Evolutionary conservation across 2,329 filamentous ascomycete genomes (phyloP), one percentile per base, ranked within the genome.

Genomic region (Botryotinia convoluta): DNA sequence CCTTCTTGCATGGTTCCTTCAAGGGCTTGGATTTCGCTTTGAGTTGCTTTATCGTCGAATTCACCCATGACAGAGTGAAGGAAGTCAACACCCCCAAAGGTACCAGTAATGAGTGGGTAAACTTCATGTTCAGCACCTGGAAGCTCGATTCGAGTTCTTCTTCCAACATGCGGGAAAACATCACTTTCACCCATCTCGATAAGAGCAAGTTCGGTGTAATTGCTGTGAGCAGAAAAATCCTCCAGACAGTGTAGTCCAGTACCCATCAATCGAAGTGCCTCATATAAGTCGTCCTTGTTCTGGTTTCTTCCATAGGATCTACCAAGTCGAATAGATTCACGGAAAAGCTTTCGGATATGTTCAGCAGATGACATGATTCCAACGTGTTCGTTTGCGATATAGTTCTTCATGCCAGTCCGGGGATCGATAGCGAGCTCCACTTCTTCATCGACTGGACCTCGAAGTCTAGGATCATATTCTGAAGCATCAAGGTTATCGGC

Each of bases 1-100:
- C 89, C 88, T 71, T 89, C 86, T 80, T 91, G 82, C 65, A 98
- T 91, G 29, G 93, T 92, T n/a, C 91, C 92, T 82, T 98, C 93
- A 18, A 98, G 90, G 79, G 94, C 91, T 80, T 97, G 89, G 72
- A 98, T 90, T 81, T 98, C 95, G 75, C 93, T 96, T 81, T 98
- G 95, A 44, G 92, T 95, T 74, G 95, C 86, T 84, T 97, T 97
- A 83, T 98, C 95, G 57, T 92, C 92, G 69, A 97, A 89, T 84
- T 91, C 89, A 74, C 89, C 89, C 63, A 88, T 93, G 44, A 97
- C 94, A 1, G 93, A 96, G 84, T 97, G 94, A 74, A 97, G 85
- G 84, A 98, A 98, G 80, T 98, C 95, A 22, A 97, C 95, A 76
- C 95, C 95, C 75, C 95, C 95, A 82, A 98, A 98, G 10, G 95